phyloP scores from a whole-genome alignment of 2,329 filamentous ascomycete species.

The Didymella keratinophila region DNA sequence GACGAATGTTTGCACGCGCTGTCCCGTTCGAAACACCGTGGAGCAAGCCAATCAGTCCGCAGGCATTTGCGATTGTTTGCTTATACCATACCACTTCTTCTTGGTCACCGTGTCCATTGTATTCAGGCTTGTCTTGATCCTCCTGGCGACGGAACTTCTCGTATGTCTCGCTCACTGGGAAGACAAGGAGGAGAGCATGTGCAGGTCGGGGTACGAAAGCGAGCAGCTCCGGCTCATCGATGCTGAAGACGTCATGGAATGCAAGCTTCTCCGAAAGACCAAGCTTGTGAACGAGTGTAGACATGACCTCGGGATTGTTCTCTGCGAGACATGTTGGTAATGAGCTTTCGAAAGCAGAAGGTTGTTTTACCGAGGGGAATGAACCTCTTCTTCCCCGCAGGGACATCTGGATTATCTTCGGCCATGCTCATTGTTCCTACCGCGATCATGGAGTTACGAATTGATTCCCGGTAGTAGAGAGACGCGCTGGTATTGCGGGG shows the following conservation, averaged over 20 bases:
- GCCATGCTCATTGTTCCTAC: constrained; percentile 36
- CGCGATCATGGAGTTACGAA: background rate
- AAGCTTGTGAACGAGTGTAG: constrained; percentile 80
- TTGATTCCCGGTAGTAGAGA: background rate
- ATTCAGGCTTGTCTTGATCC: constrained; percentile 70
- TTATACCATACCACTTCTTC: constrained; percentile 93
- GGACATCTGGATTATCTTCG: constrained; percentile 42
- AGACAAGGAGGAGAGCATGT: constrained; percentile 88
- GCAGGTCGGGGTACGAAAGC: constrained; percentile 88
- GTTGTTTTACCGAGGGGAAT: constrained; percentile 47
- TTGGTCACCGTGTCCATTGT: constrained; percentile 69
- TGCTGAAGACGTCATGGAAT: constrained; percentile 91
- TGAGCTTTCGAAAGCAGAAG: background rate
- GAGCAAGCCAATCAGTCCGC: constrained; percentile 87
- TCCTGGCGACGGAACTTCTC: constrained; percentile 77
- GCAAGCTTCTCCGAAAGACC: constrained; percentile 79
- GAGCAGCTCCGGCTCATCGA: constrained; percentile 84
- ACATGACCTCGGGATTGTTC: constrained; percentile 93
- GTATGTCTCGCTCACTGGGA: constrained; percentile 82
- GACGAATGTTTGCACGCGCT: constrained; percentile 59
- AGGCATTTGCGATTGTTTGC: constrained; percentile 95
- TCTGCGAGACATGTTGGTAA: constrained; percentile 51
- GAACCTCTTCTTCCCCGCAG: constrained; percentile 47
- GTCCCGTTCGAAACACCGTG: constrained; percentile 85
- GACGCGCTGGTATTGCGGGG: constrained; percentile 5